Percentiles rank a stretch among this genome's conserved stretches.
phyloP scores from a whole-genome alignment of 1,284 basidiomycete species.

The Rhodotorula sp. region DNA sequence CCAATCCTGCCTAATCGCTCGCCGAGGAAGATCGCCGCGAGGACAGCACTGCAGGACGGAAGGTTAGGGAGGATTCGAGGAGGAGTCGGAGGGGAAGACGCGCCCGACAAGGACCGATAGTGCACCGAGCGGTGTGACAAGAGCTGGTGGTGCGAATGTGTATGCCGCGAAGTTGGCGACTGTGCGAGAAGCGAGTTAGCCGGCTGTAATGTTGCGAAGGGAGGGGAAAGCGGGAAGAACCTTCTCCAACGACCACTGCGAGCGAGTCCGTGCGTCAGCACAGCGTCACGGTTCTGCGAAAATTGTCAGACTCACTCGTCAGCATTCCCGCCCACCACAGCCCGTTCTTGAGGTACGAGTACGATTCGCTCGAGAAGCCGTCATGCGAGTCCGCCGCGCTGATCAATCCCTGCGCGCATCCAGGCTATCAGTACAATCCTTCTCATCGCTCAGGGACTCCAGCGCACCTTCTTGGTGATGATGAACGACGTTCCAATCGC shows the following conservation, averaged over 20 bases:
- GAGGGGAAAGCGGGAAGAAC: constrained; percentile 52
- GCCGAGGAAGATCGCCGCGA: constrained; percentile 87
- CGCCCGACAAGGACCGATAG: constrained; percentile 96
- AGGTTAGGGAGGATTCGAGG: constrained; percentile 2
- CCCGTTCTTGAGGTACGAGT: constrained; percentile 80
- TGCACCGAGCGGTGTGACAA: constrained; percentile 94
- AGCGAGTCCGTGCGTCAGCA: not conserved
- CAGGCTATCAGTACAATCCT: not conserved
- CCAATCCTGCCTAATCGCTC: constrained; percentile 94
- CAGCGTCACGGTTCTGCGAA: no score
- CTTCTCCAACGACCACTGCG: constrained; percentile 83
- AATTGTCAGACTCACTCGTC: constrained; percentile 72
- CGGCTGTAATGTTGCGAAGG: no score
- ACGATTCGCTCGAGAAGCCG: constrained; percentile 67
- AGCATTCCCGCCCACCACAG: constrained; percentile 98
- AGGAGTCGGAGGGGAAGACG: constrained; percentile 45
- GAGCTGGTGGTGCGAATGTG: constrained; percentile 93
- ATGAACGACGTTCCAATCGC: constrained; percentile 91
- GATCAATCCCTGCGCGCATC: constrained; percentile 31
- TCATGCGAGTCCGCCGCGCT: constrained; percentile 46
- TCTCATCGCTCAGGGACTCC: not conserved
- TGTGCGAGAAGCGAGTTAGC: constrained; percentile 47
- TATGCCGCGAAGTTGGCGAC: constrained; percentile 99
- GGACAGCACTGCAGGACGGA: constrained; percentile 63
- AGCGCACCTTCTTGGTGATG: constrained; percentile 85